Conservation (phyloP, 768 basidiomycete genomes). For the Leccinum ochraceum region DNA sequence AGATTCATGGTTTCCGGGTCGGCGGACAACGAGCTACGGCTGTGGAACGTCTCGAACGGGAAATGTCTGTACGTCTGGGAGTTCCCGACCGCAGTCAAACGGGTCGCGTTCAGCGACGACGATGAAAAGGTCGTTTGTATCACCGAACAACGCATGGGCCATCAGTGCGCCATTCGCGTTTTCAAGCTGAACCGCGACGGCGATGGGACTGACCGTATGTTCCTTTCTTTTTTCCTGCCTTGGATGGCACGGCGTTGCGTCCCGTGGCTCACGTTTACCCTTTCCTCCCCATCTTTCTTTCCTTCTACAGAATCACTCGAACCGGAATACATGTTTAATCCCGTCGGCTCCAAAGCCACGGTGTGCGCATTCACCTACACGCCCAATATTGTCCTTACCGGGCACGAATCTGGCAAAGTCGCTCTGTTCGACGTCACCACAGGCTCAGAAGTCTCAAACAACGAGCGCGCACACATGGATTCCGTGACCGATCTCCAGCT, state of each 20-base stretch:
- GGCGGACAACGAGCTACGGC: conserved; percentile 89
- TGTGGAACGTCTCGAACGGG: conserved; percentile 89
- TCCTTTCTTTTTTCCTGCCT: background rate
- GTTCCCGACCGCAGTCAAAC: conserved; percentile 96
- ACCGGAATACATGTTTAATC: conserved; percentile 78
- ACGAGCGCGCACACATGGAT: conserved; percentile 88
- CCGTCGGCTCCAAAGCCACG: conserved; percentile 93
- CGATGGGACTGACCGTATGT: conserved; percentile 79
- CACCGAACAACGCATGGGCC: conserved; percentile 96
- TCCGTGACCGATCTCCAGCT: conserved; percentile 92
- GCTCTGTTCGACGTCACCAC: conserved; percentile 87
- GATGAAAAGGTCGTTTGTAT: conserved; percentile 86
- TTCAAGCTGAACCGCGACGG: conserved; percentile 84
- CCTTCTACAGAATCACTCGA: conserved; percentile 64
- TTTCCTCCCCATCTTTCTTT: background rate
- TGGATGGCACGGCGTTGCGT: background rate
- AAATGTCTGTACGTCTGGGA: conserved; percentile 96
- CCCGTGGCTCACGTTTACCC: conserved; percentile 2
- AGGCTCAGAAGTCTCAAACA: conserved; percentile 79
- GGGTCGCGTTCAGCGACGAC: conserved; percentile 89
- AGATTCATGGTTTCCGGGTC: conserved; percentile 87
- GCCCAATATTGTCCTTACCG: conserved; percentile 82
- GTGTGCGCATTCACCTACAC: conserved; percentile 88
- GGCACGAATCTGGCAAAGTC: conserved; percentile 95
- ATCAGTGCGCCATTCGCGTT: conserved; percentile 87